Conservation (phyloP, 2,329 filamentous ascomycete genomes). For the Paraphoma sp. region DNA sequence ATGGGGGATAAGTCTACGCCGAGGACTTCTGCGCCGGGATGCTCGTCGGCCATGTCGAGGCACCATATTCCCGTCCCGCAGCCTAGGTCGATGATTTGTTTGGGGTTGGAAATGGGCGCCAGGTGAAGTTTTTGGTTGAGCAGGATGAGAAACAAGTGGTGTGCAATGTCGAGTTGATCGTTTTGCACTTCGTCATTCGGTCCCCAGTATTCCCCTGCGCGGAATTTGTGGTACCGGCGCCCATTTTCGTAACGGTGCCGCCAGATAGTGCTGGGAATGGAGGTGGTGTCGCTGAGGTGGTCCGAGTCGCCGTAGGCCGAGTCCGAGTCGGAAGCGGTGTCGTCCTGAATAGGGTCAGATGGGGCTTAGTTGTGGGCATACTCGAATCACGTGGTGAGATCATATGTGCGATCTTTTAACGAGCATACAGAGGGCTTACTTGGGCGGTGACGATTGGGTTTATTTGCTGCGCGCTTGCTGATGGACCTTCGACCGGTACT, state of each 20-base stretch:
- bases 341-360: too few species aligned
- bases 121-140: conserved; percentile 31
- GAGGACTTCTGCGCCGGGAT: conserved; percentile 47
- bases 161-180: conserved; percentile 37
- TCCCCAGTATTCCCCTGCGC: conserved; percentile 40
- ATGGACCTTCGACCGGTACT: conserved; percentile 1
- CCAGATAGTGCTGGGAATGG: conserved; percentile 38
- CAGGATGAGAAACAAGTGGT: conserved; percentile 33
- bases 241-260: conserved; percentile 41
- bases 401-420: background rate
- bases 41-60: conserved; percentile 34
- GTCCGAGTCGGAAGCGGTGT: too few species aligned
- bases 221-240: conserved; percentile 41
- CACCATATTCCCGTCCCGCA: conserved; percentile 40
- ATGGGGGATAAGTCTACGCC: conserved; percentile 57
- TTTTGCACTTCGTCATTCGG: conserved; percentile 40
- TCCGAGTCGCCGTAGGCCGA: conserved; percentile 4
- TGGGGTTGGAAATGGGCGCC: conserved; percentile 26
- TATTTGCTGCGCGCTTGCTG: conserved; percentile 12
- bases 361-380: background rate
- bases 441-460: conserved; percentile 16
- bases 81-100: conserved; percentile 30
- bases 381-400: background rate
- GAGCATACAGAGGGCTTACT: background rate
- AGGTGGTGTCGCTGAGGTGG: conserved; percentile 36